Percentiles rank a stretch among this genome's conserved stretches.
Evolutionary conservation across 176 grass and related monocot genomes (phyloP).

Genomic region (Carex parvula): DNA sequence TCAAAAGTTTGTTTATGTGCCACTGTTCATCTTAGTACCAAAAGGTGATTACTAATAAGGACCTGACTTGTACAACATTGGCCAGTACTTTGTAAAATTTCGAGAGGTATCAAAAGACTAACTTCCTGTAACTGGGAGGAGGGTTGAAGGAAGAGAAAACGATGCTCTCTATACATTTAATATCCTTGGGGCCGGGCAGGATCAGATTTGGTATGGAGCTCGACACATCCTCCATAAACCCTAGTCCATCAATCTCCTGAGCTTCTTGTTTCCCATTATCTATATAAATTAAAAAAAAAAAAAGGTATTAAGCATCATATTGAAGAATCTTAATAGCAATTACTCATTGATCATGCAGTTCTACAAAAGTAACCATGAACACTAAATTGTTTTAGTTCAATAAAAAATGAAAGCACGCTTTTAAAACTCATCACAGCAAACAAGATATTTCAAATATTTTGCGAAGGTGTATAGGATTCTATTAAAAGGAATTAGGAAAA

Average conservation of each 20-base stretch:
- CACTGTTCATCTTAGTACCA: not conserved
- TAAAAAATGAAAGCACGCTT: not conserved
- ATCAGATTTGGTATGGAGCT: constrained; percentile 53
- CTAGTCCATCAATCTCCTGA: constrained; percentile 86
- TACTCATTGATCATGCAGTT: constrained; percentile 8
- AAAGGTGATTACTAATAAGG: not conserved
- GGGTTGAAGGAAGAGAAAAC: constrained; percentile 95
- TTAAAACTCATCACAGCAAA: not conserved
- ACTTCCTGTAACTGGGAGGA: constrained; percentile 93
- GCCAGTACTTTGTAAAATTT: not conserved
- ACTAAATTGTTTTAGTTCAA: not conserved
- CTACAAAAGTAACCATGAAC: not conserved
- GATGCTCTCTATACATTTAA: constrained; percentile 79
- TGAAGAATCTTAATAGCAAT: not conserved
- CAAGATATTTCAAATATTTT: constrained; percentile 13
- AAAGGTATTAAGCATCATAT: constrained; percentile 15
- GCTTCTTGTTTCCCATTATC: constrained; percentile 57
- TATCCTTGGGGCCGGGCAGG: constrained; percentile 46
- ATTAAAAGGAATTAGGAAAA: not conserved
- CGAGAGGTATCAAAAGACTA: constrained; percentile 16
- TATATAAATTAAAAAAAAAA: constrained; percentile 31
- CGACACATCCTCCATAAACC: constrained; percentile 70
- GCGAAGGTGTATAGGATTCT: not conserved
- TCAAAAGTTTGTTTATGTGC: not conserved
- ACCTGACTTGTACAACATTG: not conserved